phyloP scores from a whole-genome alignment of 345 rosid genomes.

The Pistacia integerrima region DNA sequence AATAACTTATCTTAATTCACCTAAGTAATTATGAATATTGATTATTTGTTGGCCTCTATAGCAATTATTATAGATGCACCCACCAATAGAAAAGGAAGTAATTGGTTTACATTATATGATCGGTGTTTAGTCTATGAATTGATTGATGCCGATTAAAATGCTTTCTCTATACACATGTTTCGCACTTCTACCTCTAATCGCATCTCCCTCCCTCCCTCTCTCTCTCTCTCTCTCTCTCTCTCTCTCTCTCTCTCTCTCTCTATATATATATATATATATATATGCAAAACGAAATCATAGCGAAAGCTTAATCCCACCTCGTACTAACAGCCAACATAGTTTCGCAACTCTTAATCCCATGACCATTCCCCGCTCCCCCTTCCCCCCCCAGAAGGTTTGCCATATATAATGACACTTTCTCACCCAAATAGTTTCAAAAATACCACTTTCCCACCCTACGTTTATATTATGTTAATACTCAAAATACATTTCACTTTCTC shows the following conservation, averaged over 20 bases:
- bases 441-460: too few species aligned
- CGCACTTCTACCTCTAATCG: neutral
- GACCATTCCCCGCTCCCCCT: too few species aligned
- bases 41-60: neutral
- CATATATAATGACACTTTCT: too few species aligned
- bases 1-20: neutral
- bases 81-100: neutral
- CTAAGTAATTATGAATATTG: neutral
- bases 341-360: too few species aligned
- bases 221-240: too few species aligned
- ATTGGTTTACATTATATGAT: neutral
- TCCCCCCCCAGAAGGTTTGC: too few species aligned
- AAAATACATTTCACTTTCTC: too few species aligned
- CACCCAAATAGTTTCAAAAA: too few species aligned
- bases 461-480: too few species aligned
- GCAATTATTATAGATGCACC: slow-evolving; percentile 1
- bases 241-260: too few species aligned
- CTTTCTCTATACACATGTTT: neutral
- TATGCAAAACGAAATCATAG: neutral
- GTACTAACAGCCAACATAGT: neutral
- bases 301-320: neutral
- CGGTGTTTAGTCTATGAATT: neutral
- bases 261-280: neutral
- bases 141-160: neutral
- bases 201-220: too few species aligned